phyloP scores from a whole-genome alignment of 169 alveolate species.

The Plasmodium inui region DNA sequence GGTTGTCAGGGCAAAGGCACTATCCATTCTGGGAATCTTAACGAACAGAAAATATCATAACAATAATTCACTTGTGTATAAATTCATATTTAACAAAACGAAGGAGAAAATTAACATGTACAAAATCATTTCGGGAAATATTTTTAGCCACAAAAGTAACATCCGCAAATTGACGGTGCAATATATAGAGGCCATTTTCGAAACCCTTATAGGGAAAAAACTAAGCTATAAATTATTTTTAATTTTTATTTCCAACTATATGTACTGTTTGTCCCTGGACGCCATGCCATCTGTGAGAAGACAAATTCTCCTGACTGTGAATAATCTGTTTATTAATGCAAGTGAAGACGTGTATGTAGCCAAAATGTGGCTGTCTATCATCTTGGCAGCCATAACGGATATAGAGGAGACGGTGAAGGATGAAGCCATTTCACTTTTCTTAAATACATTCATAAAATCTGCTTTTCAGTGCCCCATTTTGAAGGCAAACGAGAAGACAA shows the following conservation, averaged over 20 bases:
- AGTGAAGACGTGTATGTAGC: conserved; percentile 19
- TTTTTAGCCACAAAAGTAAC: conserved; percentile 46
- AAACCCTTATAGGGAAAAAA: conserved; percentile 39
- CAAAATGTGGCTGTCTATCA: conserved; percentile 55
- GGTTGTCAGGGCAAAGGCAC: conserved; percentile 56
- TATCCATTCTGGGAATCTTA: conserved; percentile 35
- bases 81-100: conserved; percentile 64
- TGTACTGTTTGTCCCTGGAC: conserved; percentile 45
- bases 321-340: conserved; percentile 31
- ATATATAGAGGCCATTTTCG: conserved; percentile 69
- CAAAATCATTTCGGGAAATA: conserved; percentile 46
- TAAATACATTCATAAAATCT: conserved; percentile 52
- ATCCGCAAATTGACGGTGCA: conserved; percentile 53
- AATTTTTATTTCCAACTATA: conserved; percentile 42
- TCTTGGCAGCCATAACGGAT: conserved; percentile 44
- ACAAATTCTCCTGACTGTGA: conserved; percentile 59
- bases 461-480: conserved; percentile 35
- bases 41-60: conserved; percentile 42
- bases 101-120: conserved; percentile 67
- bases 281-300: conserved; percentile 58
- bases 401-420: conserved; percentile 63
- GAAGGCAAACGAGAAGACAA: conserved; percentile 37
- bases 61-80: conserved; percentile 18
- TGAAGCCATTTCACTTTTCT: conserved; percentile 42
- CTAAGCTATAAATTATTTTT: conserved; percentile 37